Percentiles rank a stretch among this genome's conserved stretches.
These are phyloP conservation scores for Metschnikowia peoriensis DNA, from an alignment of 805 yeast species.

Conservation along the genomic window DNA sequence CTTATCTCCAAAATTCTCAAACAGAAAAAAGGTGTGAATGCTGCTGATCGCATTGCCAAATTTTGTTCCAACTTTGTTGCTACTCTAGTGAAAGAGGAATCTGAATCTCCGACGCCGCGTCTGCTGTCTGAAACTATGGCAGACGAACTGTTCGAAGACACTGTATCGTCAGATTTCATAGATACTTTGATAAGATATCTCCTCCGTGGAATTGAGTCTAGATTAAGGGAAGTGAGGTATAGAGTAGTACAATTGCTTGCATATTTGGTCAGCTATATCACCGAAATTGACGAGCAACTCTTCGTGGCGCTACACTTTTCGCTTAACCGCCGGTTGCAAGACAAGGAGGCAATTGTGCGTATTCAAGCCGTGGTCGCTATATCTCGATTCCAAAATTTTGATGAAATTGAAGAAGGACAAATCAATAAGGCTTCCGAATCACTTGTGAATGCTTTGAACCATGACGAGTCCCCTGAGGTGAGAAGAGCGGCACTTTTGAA, in stretches of 20 bases:
- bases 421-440: constrained; percentile 19
- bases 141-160: constrained; percentile 40
- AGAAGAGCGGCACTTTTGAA: constrained; percentile 80
- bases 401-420: constrained; percentile 23
- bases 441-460: constrained; percentile 54
- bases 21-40: constrained; percentile 63
- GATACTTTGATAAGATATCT: constrained; percentile 63
- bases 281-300: constrained; percentile 71
- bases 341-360: constrained; percentile 75
- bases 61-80: constrained; percentile 60
- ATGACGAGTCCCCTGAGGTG: constrained; percentile 86
- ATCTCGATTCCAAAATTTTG: constrained; percentile 64
- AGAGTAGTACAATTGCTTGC: constrained; percentile 77
- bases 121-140: constrained; percentile 21
- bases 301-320: constrained; percentile 61
- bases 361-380: constrained; percentile 81
- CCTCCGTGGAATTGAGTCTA: constrained; percentile 74
- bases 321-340: constrained; percentile 62
- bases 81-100: constrained; percentile 40
- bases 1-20: constrained; percentile 65
- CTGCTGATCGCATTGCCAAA: constrained; percentile 75
- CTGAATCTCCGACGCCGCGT: constrained; percentile 18
- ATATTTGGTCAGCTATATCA: constrained; percentile 64
- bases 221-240: constrained; percentile 73
- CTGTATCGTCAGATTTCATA: constrained; percentile 51